Evolutionary conservation across 495 filamentous ascomycete species (phyloP).

Genomic region (Bombardia bombarda): DNA sequence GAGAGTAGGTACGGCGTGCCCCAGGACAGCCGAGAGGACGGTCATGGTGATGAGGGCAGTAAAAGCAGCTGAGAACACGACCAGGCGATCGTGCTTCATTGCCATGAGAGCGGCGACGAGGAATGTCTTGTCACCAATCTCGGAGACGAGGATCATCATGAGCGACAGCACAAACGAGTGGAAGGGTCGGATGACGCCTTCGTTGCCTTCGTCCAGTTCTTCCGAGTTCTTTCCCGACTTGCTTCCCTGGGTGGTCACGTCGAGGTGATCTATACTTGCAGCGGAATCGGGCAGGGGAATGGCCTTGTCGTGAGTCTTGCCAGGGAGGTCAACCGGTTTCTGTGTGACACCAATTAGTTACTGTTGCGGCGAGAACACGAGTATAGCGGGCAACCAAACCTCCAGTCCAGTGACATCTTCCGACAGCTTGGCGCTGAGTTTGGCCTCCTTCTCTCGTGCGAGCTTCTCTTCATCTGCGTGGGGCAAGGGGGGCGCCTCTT

Average conservation of each 20-base stretch:
- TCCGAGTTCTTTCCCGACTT: conserved; percentile 20
- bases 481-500: conserved; percentile 75
- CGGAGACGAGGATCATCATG: conserved; percentile 96
- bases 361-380: background rate
- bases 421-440: conserved; percentile 21
- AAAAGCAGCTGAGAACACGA: conserved; percentile 94
- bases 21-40: conserved; percentile 88
- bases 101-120: conserved; percentile 96
- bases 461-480: conserved; percentile 64
- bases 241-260: conserved; percentile 49
- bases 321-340: conserved; percentile 78
- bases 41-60: conserved; percentile 89
- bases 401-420: conserved; percentile 55
- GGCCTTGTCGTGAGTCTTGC: conserved; percentile 71
- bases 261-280: conserved; percentile 56
- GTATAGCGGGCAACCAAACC: conserved; percentile 40
- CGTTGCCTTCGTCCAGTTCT: conserved; percentile 34
- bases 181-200: conserved; percentile 69
- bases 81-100: conserved; percentile 89
- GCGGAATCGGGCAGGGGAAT: conserved; percentile 60
- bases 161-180: conserved; percentile 90
- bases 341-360: conserved; percentile 29
- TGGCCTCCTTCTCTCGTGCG: conserved; percentile 32
- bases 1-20: conserved; percentile 85
- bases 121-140: conserved; percentile 98